Conservation (phyloP, 2,329 filamentous ascomycete species). For the Pseudonectria foliicola region DNA sequence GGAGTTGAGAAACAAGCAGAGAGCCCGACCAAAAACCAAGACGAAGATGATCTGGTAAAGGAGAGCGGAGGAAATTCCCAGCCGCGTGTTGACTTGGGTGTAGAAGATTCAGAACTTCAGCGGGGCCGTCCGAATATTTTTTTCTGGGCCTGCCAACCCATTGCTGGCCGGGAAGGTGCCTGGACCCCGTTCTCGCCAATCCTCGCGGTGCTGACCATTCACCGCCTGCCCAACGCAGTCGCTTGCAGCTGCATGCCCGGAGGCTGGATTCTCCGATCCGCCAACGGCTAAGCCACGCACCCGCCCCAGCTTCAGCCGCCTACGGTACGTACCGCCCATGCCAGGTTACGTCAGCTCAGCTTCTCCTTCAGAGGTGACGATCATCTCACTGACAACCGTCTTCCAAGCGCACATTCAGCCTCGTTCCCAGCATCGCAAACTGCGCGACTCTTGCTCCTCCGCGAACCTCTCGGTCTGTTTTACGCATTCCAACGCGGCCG, state of each 20-base stretch:
- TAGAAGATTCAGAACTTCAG: neutral
- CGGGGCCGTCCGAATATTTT: constrained; percentile 10
- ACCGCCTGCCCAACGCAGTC: constrained; percentile 11
- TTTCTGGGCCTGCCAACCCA: constrained; percentile 5
- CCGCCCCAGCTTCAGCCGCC: constrained; percentile 15
- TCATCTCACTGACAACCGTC: neutral
- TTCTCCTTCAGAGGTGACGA: constrained; percentile 8
- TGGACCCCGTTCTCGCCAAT: constrained; percentile 9
- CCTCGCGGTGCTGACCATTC: constrained; percentile 11
- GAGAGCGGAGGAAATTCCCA: constrained; percentile 6
- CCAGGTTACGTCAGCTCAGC: neutral
- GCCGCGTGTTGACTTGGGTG: neutral
- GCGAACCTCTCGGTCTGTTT: neutral
- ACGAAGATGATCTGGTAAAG: neutral
- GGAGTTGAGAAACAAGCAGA: neutral
- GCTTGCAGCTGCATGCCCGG: neutral
- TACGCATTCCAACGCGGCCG: constrained; percentile 1
- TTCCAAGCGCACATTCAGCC: constrained; percentile 6
- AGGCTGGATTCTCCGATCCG: constrained; percentile 9
- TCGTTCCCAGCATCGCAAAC: constrained; percentile 1
- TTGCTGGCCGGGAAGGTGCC: constrained; percentile 9
- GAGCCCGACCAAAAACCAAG: neutral
- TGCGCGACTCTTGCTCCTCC: neutral
- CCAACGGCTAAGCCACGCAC: neutral
- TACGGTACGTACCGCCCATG: neutral